phyloP scores from a whole-genome alignment of 1,284 basidiomycete species.

The Gastroboletus turbinatus region DNA sequence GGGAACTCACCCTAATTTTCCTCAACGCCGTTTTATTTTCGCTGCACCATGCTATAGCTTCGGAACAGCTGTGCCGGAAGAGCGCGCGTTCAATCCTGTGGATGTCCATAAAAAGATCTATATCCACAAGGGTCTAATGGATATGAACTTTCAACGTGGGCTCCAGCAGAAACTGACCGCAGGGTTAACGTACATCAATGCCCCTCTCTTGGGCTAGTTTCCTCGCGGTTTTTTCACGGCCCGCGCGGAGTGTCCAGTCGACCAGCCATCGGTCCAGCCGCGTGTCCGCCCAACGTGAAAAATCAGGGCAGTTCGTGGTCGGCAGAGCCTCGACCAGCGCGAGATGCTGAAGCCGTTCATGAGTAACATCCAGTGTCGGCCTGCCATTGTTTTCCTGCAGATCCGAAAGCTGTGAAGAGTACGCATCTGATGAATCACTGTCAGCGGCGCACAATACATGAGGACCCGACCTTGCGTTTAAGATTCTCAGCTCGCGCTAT shows the following conservation, averaged over 20 bases:
- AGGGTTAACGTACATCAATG: constrained; percentile 58
- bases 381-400: constrained; percentile 63
- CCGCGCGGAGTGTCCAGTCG: constrained; percentile 84
- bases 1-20: constrained; percentile 75
- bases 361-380: constrained; percentile 70
- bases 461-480: constrained; percentile 71
- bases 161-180: constrained; percentile 13
- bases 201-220: constrained; percentile 67
- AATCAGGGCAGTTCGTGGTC: constrained; percentile 54
- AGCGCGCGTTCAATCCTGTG: constrained; percentile 83
- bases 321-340: constrained; percentile 57
- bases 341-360: constrained; percentile 71
- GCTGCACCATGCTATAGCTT: constrained; percentile 93
- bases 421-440: constrained; percentile 16
- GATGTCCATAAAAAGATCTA: constrained; percentile 90
- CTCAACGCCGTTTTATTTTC: constrained; percentile 93
- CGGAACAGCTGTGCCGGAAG: constrained; percentile 71
- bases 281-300: constrained; percentile 73
- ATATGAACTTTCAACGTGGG: constrained; percentile 25
- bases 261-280: constrained; percentile 89
- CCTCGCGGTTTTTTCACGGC: constrained; percentile 68
- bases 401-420: constrained; percentile 57
- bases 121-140: constrained; percentile 77
- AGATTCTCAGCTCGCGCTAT: constrained; percentile 72
- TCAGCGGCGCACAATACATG: constrained; percentile 13